Evolutionary conservation across 805 yeast species (phyloP), one percentile per base, ranked within the genome.

Genomic region (Naumovozyma baii): DNA sequence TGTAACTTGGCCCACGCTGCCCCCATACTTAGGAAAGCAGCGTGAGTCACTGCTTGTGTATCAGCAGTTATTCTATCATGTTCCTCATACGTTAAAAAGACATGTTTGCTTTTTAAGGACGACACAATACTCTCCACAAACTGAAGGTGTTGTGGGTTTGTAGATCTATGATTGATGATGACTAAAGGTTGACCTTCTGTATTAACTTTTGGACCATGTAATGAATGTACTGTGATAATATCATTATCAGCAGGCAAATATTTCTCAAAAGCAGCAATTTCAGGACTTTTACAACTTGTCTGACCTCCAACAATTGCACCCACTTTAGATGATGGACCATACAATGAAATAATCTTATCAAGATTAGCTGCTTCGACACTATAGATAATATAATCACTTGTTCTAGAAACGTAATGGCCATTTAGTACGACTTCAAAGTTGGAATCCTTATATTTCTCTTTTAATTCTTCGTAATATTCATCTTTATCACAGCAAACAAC

Each of bases 241-340:
- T 84, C 83, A 3, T 78, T 80, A 62, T 92, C 97, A 0, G 52
- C 43, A 0, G 97, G 96, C 25, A 86, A 59, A 48, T 73, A 64
- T 34, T 68, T 66, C 50, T 87, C 96, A 57, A 92, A 84, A 0
- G 96, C 95, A 13, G 63, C 69, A 19, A 92, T 81, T 56, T 92
- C 98, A 0, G 94, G 94, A 18, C 75, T 79, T 55, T 92, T 92
- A 63, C 97, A 90, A 8, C 95, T 83, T 0, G 98, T 88, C 62
- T 92, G 98, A 5, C 98, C 98, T n/a, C 97, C 98, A 4, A 92
- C 95, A 32, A 88, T 76, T 3, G 94, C 82, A 2, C 94, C 94
- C 3, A 78, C 63, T 56, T 90, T 90, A 3, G 95, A 78, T 0
- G 90, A 81, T 0, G 95, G 90, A 0, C 95, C 96, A 61, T 90